Percentiles rank a stretch among this genome's conserved stretches.
Conservation (phyloP, 495 filamentous ascomycete species). For the Podospora conica region DNA sequence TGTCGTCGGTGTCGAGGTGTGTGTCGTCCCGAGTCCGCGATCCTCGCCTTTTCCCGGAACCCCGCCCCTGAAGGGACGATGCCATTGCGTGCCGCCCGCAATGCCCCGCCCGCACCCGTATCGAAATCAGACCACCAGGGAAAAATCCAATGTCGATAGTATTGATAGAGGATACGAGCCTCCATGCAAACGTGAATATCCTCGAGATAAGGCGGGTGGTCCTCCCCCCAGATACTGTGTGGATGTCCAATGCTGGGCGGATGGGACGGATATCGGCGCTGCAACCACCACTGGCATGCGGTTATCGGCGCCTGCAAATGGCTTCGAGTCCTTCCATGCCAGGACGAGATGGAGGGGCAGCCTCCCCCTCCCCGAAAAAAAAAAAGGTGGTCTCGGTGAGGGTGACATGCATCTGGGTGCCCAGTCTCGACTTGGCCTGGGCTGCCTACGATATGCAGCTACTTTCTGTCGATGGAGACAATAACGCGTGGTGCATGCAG, state of each 20-base stretch:
- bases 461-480: conserved; percentile 1
- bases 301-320: not conserved
- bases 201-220: not conserved
- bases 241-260: too few relatives aligned
- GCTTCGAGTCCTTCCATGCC: not conserved
- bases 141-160: not conserved
- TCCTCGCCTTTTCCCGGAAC: not conserved
- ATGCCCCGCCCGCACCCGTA: not conserved
- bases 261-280: too few relatives aligned
- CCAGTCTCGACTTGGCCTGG: conserved; percentile 8
- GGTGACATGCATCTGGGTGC: conserved; percentile 1
- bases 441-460: conserved; percentile 5
- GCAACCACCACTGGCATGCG: too few relatives aligned
- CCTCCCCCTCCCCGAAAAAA: not conserved
- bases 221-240: too few relatives aligned
- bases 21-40: not conserved
- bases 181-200: not conserved
- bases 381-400: conserved; percentile 5
- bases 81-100: not conserved
- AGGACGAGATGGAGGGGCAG: not conserved
- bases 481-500: conserved; percentile 8
- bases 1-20: not conserved
- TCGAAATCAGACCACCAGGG: not conserved
- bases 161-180: not conserved
- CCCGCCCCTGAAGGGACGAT: not conserved